Conservation (phyloP, 1,284 basidiomycete species). For the Ceratobasidium sp. region DNA sequence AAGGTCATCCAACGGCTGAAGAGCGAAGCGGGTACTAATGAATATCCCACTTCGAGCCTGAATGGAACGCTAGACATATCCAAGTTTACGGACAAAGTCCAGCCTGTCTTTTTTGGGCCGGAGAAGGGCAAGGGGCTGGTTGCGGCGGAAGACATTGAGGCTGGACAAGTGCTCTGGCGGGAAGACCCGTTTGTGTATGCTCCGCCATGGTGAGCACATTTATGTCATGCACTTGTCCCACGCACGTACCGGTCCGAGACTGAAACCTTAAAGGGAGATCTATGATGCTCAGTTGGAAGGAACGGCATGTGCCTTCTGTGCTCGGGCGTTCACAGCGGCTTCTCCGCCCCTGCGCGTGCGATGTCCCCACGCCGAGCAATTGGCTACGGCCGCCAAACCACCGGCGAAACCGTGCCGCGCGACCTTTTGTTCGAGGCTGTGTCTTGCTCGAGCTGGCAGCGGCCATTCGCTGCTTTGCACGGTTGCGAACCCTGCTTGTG, state of each 20-base stretch:
- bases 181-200: slow-evolving; percentile 64
- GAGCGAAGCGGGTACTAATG: slow-evolving; percentile 55
- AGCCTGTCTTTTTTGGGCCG: slow-evolving; percentile 74
- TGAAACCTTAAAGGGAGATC: slow-evolving; percentile 65
- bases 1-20: slow-evolving; percentile 64
- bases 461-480: slow-evolving; percentile 80
- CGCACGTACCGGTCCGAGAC: slow-evolving; percentile 65
- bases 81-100: slow-evolving; percentile 71
- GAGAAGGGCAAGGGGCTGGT: slow-evolving; percentile 87
- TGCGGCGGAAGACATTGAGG: slow-evolving; percentile 69
- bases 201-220: slow-evolving; percentile 52
- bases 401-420: slow-evolving; percentile 69
- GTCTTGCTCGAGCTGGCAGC: slow-evolving; percentile 66
- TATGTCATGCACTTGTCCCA: slow-evolving; percentile 70
- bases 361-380: slow-evolving; percentile 15
- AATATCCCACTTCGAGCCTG: slow-evolving; percentile 70
- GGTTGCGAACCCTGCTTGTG: slow-evolving; percentile 74
- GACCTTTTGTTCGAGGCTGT: slow-evolving; percentile 83
- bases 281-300: slow-evolving; percentile 70
- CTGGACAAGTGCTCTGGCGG: slow-evolving; percentile 83
- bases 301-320: slow-evolving; percentile 71
- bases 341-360: slow-evolving; percentile 55
- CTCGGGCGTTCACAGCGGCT: slow-evolving; percentile 65
- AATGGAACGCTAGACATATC: slow-evolving; percentile 71
- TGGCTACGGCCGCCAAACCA: slow-evolving; percentile 52